Base-by-base conservation (phyloP, 192 early-diverging fungal species). In the Pilobolus umbonatus region DNA sequence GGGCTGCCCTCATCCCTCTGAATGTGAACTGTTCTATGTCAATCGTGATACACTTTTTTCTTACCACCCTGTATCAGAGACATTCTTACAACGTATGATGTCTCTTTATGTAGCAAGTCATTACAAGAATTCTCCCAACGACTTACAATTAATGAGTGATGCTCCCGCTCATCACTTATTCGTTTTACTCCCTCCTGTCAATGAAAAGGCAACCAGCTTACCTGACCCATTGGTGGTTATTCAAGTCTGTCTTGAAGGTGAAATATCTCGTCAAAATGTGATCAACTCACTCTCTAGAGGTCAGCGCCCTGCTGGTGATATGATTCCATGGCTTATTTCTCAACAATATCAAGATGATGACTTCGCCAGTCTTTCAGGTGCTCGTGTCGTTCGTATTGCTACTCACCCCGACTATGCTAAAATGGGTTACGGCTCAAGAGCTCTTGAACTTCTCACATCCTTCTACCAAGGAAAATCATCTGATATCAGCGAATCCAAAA, bases 81-180 rank as follows among this genome's bases (percentile, higher is more conserved):
- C 89, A 2, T 99, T 99, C 71, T 72, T 99, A 76, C 96, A 97
- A 74, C 88, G 88, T 44, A 97, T 99, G 87, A 95, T 99, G 92
- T 81, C 86, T 4, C 72, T 99, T 30, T 99, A 98, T 60, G 95
- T 98, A 26, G 92, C 96, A 21, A 93, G 91, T 72, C 96, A 99
- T 73, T 99, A 99, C 86, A 99, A 99, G 74, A 99, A 99, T 76
- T 90, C 88, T 35, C 97, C 97, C 29, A 96, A 99, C 71, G 97
- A 99, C 65, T 73, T 99, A 68, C 95, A 98, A 74, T 76, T 99
- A 53, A 81, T 99, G 78, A 94, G 89, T 73, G 97, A 99, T 59
- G 97, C 97, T 1, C 97, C 97, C 14, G 93, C 92, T 0, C 97
- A 99, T 75, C 93, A 95, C 62, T 75, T 99, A 45, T 97, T 97